Base-by-base conservation (phyloP, 2,329 filamentous ascomycete species). In the Chaetomiaceae sp. region DNA sequence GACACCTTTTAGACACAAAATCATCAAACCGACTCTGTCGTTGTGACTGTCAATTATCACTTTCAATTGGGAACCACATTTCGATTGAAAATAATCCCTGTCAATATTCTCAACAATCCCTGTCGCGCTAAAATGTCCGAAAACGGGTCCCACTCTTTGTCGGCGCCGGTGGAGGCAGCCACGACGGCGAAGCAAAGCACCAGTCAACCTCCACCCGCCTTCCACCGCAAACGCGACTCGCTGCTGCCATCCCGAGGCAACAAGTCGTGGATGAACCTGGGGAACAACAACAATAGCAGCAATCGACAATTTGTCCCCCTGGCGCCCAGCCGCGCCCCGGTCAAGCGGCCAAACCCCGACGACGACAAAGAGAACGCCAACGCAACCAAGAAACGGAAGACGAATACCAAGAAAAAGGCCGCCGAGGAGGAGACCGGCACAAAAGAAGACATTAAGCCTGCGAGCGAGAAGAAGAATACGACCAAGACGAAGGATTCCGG, bases 251-350 rank as follows among this genome's bases (percentile, higher is more conserved):
- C 6, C 9, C 14, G 3, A 17, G 33, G 39, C 27, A n/a, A 38
- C n/a, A 51, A 37, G 37, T 36, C 29, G 39, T 51, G 48, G 48
- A 51, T 44, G 31, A 51, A 6, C 7, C 15, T 14, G 8, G n/a
- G 39, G 6, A 29, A 22, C n/a, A 19, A 27, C 39, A 29, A 29
- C 4, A 42, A 22, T 8, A 38, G 7, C 36, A 12, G 20, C 36
- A 38, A 20, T n/a, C 36, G 20, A 22, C 19, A 22, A 31, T 11
- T 31, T 12, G 4, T 31, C 27, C 27, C 27, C 9, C 5, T 31
- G 27, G 4, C 9, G 3, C 8, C 9, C 27, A 4, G 8, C 3
- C 27, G 14, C 27, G 27, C 27, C 8, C 8, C 3, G 27, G 3
- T 11, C 27, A 4, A 31, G 27, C 5, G 5, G 27, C 8, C 3